A percentile compares a stretch with the other conserved stretches of the same genome.
phyloP scores from a whole-genome alignment of 164 flowering plant genomes.

The Magnolia sinica region DNA sequence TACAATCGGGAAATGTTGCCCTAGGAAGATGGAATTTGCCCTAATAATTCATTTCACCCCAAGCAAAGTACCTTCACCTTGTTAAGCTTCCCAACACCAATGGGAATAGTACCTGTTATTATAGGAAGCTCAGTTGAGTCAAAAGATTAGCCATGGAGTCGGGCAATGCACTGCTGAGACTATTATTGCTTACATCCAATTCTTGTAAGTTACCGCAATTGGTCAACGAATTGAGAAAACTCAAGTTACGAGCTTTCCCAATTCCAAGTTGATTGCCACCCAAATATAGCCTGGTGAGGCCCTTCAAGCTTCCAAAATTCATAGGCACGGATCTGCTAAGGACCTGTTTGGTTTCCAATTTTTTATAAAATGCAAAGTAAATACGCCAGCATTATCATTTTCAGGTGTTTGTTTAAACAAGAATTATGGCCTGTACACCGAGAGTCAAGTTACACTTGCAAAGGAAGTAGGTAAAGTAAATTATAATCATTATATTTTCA shows the following conservation, averaged over 20 bases:
- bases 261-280: slow-evolving; percentile 3
- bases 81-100: slow-evolving; percentile 2
- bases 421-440: too few relatives aligned
- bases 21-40: background rate
- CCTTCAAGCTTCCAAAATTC: background rate
- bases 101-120: slow-evolving; percentile 2
- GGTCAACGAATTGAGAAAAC: slow-evolving; percentile 8
- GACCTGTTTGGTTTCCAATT: too few relatives aligned
- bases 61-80: background rate
- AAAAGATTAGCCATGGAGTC: slow-evolving; percentile 13
- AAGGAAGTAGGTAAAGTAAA: too few relatives aligned
- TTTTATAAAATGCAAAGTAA: too few relatives aligned
- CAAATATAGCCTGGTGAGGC: background rate
- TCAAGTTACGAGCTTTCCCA: slow-evolving; percentile 3
- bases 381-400: too few relatives aligned
- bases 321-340: slow-evolving; percentile 1
- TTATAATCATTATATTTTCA: too few relatives aligned
- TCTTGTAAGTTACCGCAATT: slow-evolving; percentile 9
- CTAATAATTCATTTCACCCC: background rate
- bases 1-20: background rate
- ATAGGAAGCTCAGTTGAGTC: background rate
- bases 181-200: slow-evolving; percentile 4
- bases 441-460: too few relatives aligned
- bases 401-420: too few relatives aligned
- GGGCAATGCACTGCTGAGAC: slow-evolving; percentile 9